Conservation (phyloP, 768 basidiomycete species). For the Boletus speciosus region DNA sequence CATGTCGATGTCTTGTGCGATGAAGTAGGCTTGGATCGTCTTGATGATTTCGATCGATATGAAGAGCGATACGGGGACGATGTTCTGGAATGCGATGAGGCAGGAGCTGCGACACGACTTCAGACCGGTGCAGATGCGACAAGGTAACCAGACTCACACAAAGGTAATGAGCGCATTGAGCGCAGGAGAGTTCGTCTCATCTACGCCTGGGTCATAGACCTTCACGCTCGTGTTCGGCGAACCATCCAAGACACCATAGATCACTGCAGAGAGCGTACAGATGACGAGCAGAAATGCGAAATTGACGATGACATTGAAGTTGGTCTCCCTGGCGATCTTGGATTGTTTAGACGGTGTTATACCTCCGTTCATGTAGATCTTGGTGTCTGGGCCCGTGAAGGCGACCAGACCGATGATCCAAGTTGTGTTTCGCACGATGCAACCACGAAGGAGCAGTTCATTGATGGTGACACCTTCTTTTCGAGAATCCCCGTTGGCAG, state of each 20-base stretch:
- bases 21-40: conserved; percentile 96
- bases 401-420: conserved; percentile 95
- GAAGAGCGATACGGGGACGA: conserved; percentile 92
- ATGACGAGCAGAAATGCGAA: conserved; percentile 75
- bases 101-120: conserved; percentile 57
- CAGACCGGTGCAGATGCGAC: background rate
- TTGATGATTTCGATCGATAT: conserved; percentile 98
- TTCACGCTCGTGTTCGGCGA: conserved; percentile 59
- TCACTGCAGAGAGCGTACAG: conserved; percentile 72
- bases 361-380: conserved; percentile 90
- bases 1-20: conserved; percentile 95
- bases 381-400: conserved; percentile 90
- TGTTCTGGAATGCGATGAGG: conserved; percentile 96
- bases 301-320: conserved; percentile 96
- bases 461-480: conserved; percentile 82
- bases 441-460: conserved; percentile 89
- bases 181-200: conserved; percentile 56
- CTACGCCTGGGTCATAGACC: conserved; percentile 65
- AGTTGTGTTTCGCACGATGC: conserved; percentile 81
- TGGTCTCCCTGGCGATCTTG: conserved; percentile 98
- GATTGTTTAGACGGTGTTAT: conserved; percentile 94
- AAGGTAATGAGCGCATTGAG: conserved; percentile 87
- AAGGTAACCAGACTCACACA: conserved; percentile 54
- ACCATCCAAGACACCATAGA: conserved; percentile 69
- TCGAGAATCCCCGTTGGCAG: conserved; percentile 46